Percentiles rank a stretch among this genome's conserved stretches.
phyloP scores from a whole-genome alignment of 768 basidiomycete species.

The Leccinum sublutescens region DNA sequence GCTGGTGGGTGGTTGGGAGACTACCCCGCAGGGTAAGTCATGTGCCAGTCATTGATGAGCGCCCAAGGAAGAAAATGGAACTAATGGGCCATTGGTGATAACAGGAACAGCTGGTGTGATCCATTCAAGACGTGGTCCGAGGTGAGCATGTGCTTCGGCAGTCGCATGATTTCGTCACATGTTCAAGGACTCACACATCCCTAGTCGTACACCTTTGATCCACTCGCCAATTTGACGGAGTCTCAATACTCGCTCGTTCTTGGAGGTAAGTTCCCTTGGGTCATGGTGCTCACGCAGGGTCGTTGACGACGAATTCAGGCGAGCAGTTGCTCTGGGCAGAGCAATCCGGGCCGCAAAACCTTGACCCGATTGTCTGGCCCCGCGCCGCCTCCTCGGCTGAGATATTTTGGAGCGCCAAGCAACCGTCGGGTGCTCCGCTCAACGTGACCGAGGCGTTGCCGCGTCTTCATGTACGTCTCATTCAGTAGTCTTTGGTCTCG shows the following conservation, averaged over 20 bases:
- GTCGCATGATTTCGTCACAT: constrained; percentile 8
- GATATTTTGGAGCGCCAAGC: constrained; percentile 51
- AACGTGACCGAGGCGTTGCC: constrained; percentile 42
- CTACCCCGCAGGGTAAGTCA: constrained; percentile 30
- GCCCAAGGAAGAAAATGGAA: neutral
- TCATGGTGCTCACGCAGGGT: neutral
- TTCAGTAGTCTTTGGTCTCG: accelerated
- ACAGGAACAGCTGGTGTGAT: constrained; percentile 47
- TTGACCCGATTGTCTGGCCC: constrained; percentile 49
- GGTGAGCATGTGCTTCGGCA: constrained; percentile 26
- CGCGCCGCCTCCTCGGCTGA: constrained; percentile 48
- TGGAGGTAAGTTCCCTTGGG: constrained; percentile 22
- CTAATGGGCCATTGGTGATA: constrained; percentile 1
- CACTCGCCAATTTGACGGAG: constrained; percentile 41
- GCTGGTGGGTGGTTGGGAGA: constrained; percentile 46
- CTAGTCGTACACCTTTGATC: constrained; percentile 51
- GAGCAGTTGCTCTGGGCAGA: constrained; percentile 47
- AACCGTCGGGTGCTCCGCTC: constrained; percentile 35
- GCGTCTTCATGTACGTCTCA: constrained; percentile 40
- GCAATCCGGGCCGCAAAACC: constrained; percentile 42
- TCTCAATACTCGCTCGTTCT: constrained; percentile 39
- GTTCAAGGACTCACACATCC: neutral
- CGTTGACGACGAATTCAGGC: constrained; percentile 20
- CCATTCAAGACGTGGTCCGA: constrained; percentile 53
- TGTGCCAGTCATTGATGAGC: neutral